Evolutionary conservation across 2,329 filamentous ascomycete genomes (phyloP).

Genomic region (Paecilomyces dactylethromorphus): DNA sequence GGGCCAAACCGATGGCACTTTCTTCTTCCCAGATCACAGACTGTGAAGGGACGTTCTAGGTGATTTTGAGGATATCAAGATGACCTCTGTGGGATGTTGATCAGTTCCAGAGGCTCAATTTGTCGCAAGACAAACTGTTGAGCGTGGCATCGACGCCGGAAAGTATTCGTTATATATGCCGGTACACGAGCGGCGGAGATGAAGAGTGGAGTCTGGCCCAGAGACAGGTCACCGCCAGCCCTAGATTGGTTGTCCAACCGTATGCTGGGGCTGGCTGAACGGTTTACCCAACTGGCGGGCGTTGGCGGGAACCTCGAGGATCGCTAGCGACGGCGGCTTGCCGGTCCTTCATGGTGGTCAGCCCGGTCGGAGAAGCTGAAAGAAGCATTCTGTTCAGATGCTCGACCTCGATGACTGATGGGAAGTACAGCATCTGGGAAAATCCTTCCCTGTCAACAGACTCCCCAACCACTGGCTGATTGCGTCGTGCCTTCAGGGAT

Average conservation of each 20-base stretch:
- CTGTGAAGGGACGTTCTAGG: neutral
- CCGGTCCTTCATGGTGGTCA: neutral
- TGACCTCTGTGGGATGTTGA: neutral
- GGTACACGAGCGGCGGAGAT: neutral
- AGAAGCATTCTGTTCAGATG: neutral
- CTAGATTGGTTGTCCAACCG: neutral
- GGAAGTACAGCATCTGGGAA: neutral
- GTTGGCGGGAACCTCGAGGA: neutral
- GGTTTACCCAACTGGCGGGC: neutral
- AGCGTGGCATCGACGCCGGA: neutral
- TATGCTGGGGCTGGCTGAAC: neutral
- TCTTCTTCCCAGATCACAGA: neutral
- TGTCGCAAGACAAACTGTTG: neutral
- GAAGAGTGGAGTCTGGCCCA: slow-evolving; percentile 3
- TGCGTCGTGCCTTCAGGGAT: neutral
- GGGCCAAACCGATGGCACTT: neutral
- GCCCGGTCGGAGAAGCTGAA: neutral
- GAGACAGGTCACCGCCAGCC: neutral
- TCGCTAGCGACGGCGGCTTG: neutral
- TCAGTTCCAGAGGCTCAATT: neutral
- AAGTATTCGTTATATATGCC: neutral
- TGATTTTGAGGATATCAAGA: neutral
- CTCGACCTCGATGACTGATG: neutral
- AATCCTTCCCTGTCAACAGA: neutral
- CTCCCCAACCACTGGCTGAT: neutral